Base-by-base conservation (phyloP, 306 rosid species). In the Quercus parvula region DNA sequence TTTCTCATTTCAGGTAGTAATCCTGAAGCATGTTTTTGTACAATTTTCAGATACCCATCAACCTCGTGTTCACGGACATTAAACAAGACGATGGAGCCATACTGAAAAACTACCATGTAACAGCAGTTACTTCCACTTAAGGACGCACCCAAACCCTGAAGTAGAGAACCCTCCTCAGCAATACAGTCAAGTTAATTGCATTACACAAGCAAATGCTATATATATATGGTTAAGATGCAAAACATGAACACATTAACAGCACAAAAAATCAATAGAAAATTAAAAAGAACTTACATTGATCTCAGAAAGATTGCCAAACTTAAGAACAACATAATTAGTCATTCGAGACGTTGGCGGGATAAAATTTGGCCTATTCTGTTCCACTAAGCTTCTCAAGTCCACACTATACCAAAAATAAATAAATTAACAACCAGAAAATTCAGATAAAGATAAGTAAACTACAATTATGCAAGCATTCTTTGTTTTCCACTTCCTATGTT, bases 1-100 rank as follows among this genome's bases (percentile, higher is more conserved):
- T 91, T 93, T 89, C 97, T 93, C 99, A 89, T 96, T 82, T 96
- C 99, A 76, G 98, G 96, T 61, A 96, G 91, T 82, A 91, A 79
- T 68, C 97, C 96, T 31, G 97, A 89, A 71, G 98, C 89, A 84
- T 93, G 94, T 80, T 84, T 86, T 86, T 87, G 74, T 73, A 90
- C 98, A 77, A 93, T 89, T 88, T 96, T 85, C 84, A 93, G 79
- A 79, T 89, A 90, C 72, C 75, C 92, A 76, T 96, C 97, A 70
- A 93, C 86, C 77, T 90, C 92, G 3, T 83, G 86, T 78, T 93
- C 99, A 51, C 83, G 84, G 22, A 91, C 93, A 75, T 95, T 95
- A 86, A 95, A 95, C 84, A 95, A 79, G 75, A 93, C 96, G 51
- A 93, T 93, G 63, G 98, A 95, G 58, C 99, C 99, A 79, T 95